Conservation (phyloP, 257 asterid genomes). For the Lantana camara region DNA sequence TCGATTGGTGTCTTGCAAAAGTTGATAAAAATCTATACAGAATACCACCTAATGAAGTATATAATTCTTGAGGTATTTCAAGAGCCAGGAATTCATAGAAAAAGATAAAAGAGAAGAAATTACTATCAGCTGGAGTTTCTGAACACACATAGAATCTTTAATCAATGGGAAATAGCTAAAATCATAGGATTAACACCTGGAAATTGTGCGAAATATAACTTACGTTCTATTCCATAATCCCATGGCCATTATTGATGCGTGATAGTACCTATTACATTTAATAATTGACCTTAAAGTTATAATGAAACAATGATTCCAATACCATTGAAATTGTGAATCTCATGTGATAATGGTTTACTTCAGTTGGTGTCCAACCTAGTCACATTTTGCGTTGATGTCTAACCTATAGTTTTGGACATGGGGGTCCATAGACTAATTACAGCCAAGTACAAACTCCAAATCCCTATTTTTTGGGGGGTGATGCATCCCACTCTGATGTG, state of each 20-base stretch:
- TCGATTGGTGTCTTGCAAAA: conserved; percentile 64
- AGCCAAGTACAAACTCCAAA: too few relatives aligned
- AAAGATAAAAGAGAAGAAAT: conserved; percentile 18
- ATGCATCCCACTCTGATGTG: too few relatives aligned
- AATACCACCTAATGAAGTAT: conserved; percentile 22
- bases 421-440: too few relatives aligned
- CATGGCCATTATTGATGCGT: neutral
- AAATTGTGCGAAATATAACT: neutral
- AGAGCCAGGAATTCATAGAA: conserved; percentile 18
- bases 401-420: too few relatives aligned
- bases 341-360: too few relatives aligned
- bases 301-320: neutral
- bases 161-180: neutral
- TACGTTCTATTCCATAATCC: neutral
- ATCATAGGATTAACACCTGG: neutral
- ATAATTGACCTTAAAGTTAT: neutral
- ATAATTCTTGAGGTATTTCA: conserved; percentile 10
- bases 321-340: neutral
- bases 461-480: too few relatives aligned
- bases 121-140: neutral
- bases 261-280: neutral
- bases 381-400: too few relatives aligned
- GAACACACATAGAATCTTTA: neutral
- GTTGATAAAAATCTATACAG: conserved; percentile 38
- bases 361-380: too few relatives aligned